phyloP scores from a whole-genome alignment of 139 green algal genomes.

The Coelastrella sp. region DNA sequence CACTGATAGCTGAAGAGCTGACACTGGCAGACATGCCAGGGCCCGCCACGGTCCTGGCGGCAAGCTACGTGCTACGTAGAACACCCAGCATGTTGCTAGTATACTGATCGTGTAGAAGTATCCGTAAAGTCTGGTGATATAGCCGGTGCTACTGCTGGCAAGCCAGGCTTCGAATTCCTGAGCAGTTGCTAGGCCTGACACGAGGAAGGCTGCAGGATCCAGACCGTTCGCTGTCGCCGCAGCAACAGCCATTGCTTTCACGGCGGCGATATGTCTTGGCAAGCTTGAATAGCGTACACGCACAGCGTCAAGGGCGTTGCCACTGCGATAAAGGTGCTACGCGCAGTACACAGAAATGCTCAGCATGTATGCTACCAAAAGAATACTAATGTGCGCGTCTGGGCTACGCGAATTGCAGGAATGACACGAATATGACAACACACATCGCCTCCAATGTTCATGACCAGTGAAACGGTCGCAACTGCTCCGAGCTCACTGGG shows the following conservation, averaged over 20 bases:
- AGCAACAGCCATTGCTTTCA: neutral
- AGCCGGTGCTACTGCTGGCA: neutral
- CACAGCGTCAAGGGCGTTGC: neutral
- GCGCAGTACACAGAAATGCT: neutral
- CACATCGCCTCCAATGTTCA: neutral
- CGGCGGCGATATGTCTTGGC: neutral
- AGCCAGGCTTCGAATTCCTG: conserved; percentile 13
- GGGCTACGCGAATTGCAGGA: neutral
- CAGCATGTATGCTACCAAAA: neutral
- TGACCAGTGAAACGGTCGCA: neutral
- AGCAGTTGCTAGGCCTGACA: neutral
- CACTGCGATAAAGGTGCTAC: neutral
- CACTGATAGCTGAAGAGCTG: conserved; percentile 15
- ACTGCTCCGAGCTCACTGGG: neutral
- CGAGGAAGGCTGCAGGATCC: neutral
- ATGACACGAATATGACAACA: neutral
- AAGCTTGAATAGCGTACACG: neutral
- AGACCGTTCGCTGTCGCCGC: neutral
- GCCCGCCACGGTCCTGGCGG: neutral
- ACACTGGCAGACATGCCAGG: conserved; percentile 29
- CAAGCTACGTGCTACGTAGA: conserved; percentile 13
- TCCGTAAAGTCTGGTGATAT: conserved; percentile 17
- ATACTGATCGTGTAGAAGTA: conserved; percentile 35
- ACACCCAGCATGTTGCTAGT: conserved; percentile 19
- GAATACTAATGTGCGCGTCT: neutral